Base-by-base conservation (phyloP, 1,284 basidiomycete species). In the Ganoderma meredithae region DNA sequence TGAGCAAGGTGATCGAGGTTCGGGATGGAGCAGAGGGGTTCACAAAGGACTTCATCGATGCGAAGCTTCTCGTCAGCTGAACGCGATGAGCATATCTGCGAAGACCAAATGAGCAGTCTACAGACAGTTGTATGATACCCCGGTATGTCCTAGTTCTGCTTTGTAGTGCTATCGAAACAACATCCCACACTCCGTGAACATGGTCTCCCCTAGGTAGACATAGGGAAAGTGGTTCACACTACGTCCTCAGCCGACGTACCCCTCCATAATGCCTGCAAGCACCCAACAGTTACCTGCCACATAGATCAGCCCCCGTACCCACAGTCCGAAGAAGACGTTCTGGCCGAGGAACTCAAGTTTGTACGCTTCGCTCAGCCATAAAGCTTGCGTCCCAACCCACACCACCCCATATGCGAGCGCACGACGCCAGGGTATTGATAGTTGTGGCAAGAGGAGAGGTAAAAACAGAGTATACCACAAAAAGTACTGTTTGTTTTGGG, bases 391-490 rank as follows among this genome's bases (percentile, higher is more conserved):
- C 0, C 84, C 88, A 0, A 90, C 82, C 98, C 98, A 99, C 0
- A 90, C 82, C 0, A 73, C 81, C 0, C 89, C 67, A 62, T 87
- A 85, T 2, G 79, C 61, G 2, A 83, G n/a, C 0, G 83, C 83
- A 12, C 84, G 81, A 19, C 75, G 65, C 33, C 79, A 78, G 0
- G 88, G 82, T 41, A 95, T 83, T 0, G 80, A 76, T 0, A 97
- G 79, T 17, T 83, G 85, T 0, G 95, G 91, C 3, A 95, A 84
- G 13, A 98, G 82, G 2, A 97, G 84, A 0, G 98, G 97, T 0
- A 99, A 81, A 70, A 99, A 90, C 70, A 96, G 90, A 8, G 97
- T 88, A 78, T 97, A 99, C 98, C 98, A 99, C 60, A 98, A 85
- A 81, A 99, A 99, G 82, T 99, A 99, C 92, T 99, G 81, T 12